Percentiles rank a stretch among this genome's conserved stretches.
Conservation (phyloP, 1,284 basidiomycete genomes). For the Peniophora sp. region DNA sequence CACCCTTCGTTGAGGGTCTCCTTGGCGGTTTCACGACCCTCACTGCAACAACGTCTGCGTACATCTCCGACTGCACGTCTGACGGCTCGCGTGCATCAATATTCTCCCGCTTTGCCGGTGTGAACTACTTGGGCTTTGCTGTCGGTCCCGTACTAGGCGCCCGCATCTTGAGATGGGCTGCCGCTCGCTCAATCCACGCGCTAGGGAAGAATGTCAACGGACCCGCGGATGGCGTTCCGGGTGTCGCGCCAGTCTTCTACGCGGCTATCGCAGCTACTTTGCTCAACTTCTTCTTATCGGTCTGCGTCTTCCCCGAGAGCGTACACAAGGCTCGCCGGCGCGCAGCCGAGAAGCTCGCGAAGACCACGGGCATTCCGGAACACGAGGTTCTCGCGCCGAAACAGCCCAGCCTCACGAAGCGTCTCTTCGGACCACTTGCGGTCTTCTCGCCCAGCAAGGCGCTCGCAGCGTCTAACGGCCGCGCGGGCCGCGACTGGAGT, state of each 20-base stretch:
- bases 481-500: slow-evolving; percentile 45
- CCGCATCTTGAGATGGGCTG: slow-evolving; percentile 53
- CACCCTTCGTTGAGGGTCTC: slow-evolving; percentile 76
- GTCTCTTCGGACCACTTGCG: slow-evolving; percentile 40
- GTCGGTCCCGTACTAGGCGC: slow-evolving; percentile 69
- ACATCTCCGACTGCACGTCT: slow-evolving; percentile 81
- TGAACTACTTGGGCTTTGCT: slow-evolving; percentile 65
- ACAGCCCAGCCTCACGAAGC: slow-evolving; percentile 21
- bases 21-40: slow-evolving; percentile 84
- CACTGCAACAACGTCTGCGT: slow-evolving; percentile 74
- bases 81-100: slow-evolving; percentile 75
- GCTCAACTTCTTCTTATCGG: slow-evolving; percentile 40
- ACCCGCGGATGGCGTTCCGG: slow-evolving; percentile 14
- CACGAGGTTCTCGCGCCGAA: slow-evolving; percentile 6
- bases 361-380: background rate
- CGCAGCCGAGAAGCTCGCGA: slow-evolving; percentile 6
- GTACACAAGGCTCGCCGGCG: slow-evolving; percentile 33
- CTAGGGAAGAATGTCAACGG: background rate
- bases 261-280: slow-evolving; percentile 39
- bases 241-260: slow-evolving; percentile 54
- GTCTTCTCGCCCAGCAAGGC: slow-evolving; percentile 43
- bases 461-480: slow-evolving; percentile 24
- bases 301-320: slow-evolving; percentile 62
- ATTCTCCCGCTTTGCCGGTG: slow-evolving; percentile 73
- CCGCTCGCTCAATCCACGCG: background rate